phyloP scores from a whole-genome alignment of 2,329 filamentous ascomycete genomes.

The Sporothrix brunneoviolacea region DNA sequence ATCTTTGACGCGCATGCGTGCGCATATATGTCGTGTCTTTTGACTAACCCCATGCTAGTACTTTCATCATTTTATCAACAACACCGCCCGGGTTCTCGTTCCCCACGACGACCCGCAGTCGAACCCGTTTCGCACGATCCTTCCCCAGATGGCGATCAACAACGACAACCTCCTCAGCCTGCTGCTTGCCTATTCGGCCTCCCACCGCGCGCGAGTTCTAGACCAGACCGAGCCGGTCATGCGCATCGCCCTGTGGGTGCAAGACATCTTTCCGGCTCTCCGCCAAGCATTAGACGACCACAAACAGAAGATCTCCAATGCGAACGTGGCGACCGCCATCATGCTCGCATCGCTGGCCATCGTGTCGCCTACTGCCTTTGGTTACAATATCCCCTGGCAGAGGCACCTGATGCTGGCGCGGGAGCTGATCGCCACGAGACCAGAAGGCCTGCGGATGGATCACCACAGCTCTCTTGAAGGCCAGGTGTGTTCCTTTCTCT shows the following conservation, averaged over 20 bases:
- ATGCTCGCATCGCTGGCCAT: constrained; percentile 82
- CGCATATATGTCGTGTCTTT: no score
- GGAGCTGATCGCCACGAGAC: constrained; percentile 62
- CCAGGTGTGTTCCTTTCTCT: constrained; percentile 65
- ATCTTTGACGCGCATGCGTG: no score
- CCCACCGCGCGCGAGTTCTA: constrained; percentile 68
- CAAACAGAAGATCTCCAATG: constrained; percentile 59
- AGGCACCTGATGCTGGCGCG: constrained; percentile 69
- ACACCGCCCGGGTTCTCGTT: constrained; percentile 57
- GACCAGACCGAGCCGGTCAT: constrained; percentile 67
- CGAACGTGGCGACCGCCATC: constrained; percentile 72
- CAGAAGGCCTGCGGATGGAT: constrained; percentile 41
- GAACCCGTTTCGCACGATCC: constrained; percentile 45
- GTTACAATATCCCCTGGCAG: constrained; percentile 75
- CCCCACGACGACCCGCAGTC: constrained; percentile 46
- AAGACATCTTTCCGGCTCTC: constrained; percentile 69
- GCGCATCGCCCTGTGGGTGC: constrained; percentile 73
- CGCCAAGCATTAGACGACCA: constrained; percentile 58
- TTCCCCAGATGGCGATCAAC: constrained; percentile 57
- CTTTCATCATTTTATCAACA: constrained; percentile 64
- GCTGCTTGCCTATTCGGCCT: constrained; percentile 76
- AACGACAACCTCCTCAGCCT: constrained; percentile 69
- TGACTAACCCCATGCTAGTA: constrained; percentile 29
- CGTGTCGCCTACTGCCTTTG: constrained; percentile 73
- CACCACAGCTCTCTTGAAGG: constrained; percentile 41